A percentile compares a stretch with the other conserved stretches of the same genome.
Evolutionary conservation across 2,329 filamentous ascomycete species (phyloP).

Genomic region (Magnaporthiopsis poae): DNA sequence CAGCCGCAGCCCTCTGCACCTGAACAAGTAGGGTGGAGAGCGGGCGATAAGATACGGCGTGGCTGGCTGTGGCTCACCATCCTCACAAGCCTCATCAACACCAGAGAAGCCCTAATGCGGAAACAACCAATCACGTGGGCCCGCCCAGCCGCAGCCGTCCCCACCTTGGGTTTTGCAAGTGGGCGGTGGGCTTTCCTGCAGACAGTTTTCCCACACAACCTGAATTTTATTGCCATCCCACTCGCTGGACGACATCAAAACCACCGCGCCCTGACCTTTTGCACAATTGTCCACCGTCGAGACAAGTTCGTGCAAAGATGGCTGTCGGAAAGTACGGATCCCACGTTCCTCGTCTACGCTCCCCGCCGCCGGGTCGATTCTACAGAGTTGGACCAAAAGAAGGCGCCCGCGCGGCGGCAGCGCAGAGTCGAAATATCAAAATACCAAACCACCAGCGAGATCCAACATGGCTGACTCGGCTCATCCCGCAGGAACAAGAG

Average conservation of each 20-base stretch:
- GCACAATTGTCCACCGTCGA: constrained; percentile 29
- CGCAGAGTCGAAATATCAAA: constrained; percentile 11
- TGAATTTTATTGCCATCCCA: background rate
- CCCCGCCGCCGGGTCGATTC: background rate
- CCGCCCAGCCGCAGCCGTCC: background rate
- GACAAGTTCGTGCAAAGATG: constrained; percentile 45
- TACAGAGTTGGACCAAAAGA: background rate
- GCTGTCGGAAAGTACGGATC: constrained; percentile 48
- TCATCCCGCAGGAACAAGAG: constrained; percentile 77
- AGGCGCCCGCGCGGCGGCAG: too few relatives aligned
- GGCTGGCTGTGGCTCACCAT: background rate
- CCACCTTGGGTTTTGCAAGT: background rate
- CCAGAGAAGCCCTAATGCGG: background rate
- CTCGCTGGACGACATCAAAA: background rate
- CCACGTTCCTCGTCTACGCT: background rate
- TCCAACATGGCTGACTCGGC: constrained; percentile 10
- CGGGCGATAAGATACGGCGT: background rate
- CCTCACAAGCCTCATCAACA: background rate
- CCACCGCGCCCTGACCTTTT: constrained; percentile 28
- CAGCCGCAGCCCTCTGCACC: background rate
- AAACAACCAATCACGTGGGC: background rate
- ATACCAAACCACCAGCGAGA: constrained; percentile 7
- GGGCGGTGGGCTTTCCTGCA: background rate
- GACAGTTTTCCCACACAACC: background rate
- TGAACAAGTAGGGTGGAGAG: too few relatives aligned